phyloP scores from a whole-genome alignment of 306 rosid species.

The Quercus rubra region DNA sequence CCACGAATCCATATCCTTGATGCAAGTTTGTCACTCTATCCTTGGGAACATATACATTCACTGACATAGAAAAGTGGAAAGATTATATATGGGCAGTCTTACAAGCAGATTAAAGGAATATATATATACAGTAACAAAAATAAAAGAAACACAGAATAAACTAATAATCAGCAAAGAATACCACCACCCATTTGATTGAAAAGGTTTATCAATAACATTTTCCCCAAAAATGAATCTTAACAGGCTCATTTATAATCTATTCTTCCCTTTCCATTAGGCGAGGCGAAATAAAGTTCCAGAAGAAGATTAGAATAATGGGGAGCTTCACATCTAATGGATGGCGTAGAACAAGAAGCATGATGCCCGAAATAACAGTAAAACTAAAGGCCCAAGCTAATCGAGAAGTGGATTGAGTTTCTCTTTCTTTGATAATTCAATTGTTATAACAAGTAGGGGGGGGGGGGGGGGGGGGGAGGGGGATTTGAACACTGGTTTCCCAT shows the following conservation, averaged over 20 bases:
- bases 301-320: too few species aligned
- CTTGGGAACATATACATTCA: slow-evolving; percentile 93
- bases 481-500: too few species aligned
- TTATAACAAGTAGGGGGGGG: too few species aligned
- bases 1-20: slow-evolving; percentile 97
- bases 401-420: too few species aligned
- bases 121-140: neutral
- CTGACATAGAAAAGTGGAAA: slow-evolving; percentile 34
- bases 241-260: neutral
- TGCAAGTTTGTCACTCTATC: slow-evolving; percentile 93
- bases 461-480: too few species aligned
- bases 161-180: neutral
- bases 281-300: too few species aligned
- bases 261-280: neutral
- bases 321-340: too few species aligned
- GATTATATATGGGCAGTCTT: neutral
- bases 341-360: neutral
- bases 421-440: too few species aligned
- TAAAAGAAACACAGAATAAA: neutral
- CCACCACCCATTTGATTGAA: neutral
- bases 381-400: too few species aligned
- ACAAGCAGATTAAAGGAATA: neutral
- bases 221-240: neutral
- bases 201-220: neutral
- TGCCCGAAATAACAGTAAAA: neutral